Evolutionary conservation across 1,284 basidiomycete species (phyloP).

Genomic region (Cystobasidium sp.): DNA sequence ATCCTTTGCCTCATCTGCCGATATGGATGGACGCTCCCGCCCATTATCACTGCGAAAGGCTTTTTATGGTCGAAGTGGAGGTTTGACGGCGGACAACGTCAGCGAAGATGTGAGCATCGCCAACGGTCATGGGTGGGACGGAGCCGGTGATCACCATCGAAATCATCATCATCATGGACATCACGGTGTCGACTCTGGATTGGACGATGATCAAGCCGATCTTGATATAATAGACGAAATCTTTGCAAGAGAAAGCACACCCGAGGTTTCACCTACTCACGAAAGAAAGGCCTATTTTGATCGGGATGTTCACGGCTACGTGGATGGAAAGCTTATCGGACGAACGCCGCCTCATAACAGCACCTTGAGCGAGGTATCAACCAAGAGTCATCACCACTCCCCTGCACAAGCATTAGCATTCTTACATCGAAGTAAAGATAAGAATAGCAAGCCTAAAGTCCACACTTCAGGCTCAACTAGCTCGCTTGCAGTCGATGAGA

Average conservation of each 20-base stretch:
- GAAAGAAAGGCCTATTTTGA: background rate
- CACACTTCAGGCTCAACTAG: background rate
- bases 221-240: slow-evolving; percentile 12
- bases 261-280: background rate
- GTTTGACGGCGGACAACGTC: background rate
- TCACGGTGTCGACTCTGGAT: slow-evolving; percentile 3
- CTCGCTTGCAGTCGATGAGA: background rate
- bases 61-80: background rate
- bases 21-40: background rate
- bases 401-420: slow-evolving; percentile 24
- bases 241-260: background rate
- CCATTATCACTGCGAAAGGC: background rate
- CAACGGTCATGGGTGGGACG: background rate
- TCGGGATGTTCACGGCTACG: background rate
- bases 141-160: background rate
- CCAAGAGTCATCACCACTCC: background rate
- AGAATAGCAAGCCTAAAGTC: background rate
- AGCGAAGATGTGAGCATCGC: background rate
- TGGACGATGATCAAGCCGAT: slow-evolving; percentile 6
- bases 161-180: slow-evolving; percentile 1
- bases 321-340: background rate
- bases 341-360: background rate
- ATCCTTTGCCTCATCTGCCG: background rate
- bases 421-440: slow-evolving; percentile 19
- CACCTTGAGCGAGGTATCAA: background rate